Conservation (phyloP, 805 yeast species). For the Pichia eremophila region DNA sequence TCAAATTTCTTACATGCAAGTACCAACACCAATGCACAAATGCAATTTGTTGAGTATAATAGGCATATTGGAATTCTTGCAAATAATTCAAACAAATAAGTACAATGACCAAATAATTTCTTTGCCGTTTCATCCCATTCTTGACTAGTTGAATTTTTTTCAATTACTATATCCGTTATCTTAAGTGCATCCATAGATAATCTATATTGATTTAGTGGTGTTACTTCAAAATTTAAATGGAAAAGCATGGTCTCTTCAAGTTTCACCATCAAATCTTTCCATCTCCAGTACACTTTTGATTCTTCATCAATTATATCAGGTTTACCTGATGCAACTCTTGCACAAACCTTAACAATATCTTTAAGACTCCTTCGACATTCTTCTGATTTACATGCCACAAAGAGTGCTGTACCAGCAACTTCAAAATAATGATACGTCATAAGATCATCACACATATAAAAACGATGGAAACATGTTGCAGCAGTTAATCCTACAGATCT, state of each 20-base stretch:
- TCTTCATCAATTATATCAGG: slow-evolving; percentile 34
- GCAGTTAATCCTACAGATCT: slow-evolving; percentile 41
- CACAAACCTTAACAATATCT: slow-evolving; percentile 42
- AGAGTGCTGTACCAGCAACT: slow-evolving; percentile 40
- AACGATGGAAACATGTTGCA: slow-evolving; percentile 39
- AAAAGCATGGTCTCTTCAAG: slow-evolving; percentile 38
- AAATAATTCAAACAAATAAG: slow-evolving; percentile 21
- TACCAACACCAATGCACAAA: slow-evolving; percentile 20
- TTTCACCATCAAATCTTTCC: slow-evolving; percentile 38
- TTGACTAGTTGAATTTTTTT: slow-evolving; percentile 7
- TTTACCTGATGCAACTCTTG: slow-evolving; percentile 35
- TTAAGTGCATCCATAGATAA: slow-evolving; percentile 17
- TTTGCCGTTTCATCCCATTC: slow-evolving; percentile 11
- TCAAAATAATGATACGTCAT: slow-evolving; percentile 38
- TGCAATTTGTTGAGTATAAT: slow-evolving; percentile 15
- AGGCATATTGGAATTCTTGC: slow-evolving; percentile 24
- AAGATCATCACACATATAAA: slow-evolving; percentile 38
- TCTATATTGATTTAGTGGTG: slow-evolving; percentile 32
- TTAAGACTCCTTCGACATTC: slow-evolving; percentile 39
- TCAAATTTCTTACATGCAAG: slow-evolving; percentile 16
- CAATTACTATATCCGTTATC: slow-evolving; percentile 7
- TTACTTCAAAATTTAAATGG: slow-evolving; percentile 39
- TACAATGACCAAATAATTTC: slow-evolving; percentile 16
- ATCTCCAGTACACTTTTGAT: slow-evolving; percentile 39
- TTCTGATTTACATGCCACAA: slow-evolving; percentile 45